Conservation (phyloP, 2,329 filamentous ascomycete genomes). For the Ilyonectria destructans region DNA sequence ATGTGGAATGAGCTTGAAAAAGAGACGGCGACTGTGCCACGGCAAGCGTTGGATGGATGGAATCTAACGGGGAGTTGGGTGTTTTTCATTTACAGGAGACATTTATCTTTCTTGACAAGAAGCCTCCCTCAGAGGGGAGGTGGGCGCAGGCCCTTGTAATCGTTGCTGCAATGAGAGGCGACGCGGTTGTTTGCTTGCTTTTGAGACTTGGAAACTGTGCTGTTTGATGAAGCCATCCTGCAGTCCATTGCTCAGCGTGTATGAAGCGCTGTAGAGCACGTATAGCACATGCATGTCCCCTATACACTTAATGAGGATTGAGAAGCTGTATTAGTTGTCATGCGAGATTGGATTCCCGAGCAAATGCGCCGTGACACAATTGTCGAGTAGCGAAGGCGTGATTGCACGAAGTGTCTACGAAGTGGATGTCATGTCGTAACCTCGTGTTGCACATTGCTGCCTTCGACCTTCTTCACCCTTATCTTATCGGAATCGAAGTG, state of each 20-base stretch:
- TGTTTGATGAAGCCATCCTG: not conserved
- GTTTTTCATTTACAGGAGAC: constrained; percentile 23
- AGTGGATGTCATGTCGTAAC: constrained; percentile 8
- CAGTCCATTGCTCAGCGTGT: not conserved
- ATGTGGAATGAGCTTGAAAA: constrained; percentile 41
- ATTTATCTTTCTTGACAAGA: constrained; percentile 39
- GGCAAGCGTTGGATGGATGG: constrained; percentile 37
- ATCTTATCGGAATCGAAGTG: constrained; percentile 45
- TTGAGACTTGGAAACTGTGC: constrained; percentile 9
- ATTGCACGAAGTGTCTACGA: not conserved
- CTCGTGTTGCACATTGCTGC: constrained; percentile 36
- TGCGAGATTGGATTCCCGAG: not conserved
- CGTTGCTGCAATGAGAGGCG: constrained; percentile 29
- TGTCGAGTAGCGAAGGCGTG: not conserved
- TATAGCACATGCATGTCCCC: not conserved
- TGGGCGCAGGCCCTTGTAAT: constrained; percentile 44
- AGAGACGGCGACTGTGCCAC: constrained; percentile 36
- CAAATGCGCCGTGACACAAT: not conserved
- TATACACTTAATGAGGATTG: not conserved
- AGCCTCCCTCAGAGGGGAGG: constrained; percentile 38
- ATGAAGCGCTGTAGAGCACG: not conserved
- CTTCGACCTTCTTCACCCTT: constrained; percentile 36
- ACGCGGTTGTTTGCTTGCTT: constrained; percentile 29
- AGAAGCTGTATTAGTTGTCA: not conserved
- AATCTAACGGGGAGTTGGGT: constrained; percentile 41